phyloP scores from a whole-genome alignment of 306 rosid species.

The Quercus berberidifolia region DNA sequence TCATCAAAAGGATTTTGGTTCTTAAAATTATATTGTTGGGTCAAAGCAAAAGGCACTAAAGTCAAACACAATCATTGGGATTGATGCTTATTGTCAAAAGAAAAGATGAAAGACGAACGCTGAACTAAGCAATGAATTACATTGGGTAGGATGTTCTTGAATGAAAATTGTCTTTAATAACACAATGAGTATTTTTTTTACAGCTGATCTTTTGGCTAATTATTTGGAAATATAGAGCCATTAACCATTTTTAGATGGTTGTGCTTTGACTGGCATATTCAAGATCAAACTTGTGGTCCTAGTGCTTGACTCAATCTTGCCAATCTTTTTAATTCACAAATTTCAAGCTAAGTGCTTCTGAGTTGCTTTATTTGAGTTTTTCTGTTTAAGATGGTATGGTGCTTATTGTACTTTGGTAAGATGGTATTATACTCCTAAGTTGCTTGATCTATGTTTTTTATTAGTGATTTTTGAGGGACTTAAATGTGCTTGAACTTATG shows the following conservation, averaged over 20 bases:
- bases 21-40: background rate
- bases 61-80: background rate
- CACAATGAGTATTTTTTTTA: background rate
- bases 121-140: background rate
- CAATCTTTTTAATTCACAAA: background rate
- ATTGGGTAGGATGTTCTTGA: background rate
- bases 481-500: background rate
- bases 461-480: background rate
- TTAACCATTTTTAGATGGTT: background rate
- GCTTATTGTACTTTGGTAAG: conserved; percentile 2
- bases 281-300: background rate
- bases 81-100: background rate
- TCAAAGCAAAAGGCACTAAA: background rate
- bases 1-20: background rate
- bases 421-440: background rate
- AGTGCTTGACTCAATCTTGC: background rate
- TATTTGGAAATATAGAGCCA: background rate
- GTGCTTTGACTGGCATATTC: background rate
- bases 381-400: conserved; percentile 1
- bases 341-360: background rate
- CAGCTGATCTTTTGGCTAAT: background rate
- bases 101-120: background rate
- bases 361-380: background rate
- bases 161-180: background rate
- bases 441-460: background rate